Base-by-base conservation (phyloP, 441 rosid species). In the Arabidopsis hybrid region DNA sequence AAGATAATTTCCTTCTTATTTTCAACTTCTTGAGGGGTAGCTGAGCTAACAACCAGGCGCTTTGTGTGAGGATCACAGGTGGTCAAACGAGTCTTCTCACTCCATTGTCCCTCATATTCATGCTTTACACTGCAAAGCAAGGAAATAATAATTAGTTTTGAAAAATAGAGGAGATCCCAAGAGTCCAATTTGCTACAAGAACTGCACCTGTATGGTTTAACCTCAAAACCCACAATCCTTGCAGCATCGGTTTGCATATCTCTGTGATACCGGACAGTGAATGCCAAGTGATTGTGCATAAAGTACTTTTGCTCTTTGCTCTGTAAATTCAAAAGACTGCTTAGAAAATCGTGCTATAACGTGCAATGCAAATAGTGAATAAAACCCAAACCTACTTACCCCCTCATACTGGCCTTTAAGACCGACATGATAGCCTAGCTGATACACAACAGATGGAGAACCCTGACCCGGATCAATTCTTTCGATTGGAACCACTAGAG, bases 221-320 rank as follows among this genome's bases (percentile, higher is more conserved):
- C 92, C 81, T 88, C 90, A 66, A 88, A 88, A 72, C 92, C 92
- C 8, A 88, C 92, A 77, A 88, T 88, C 67, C 92, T 83, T 8
- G 88, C 87, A 42, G 84, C 51, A 32, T 86, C 91, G 9, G 87
- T 83, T 53, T 82, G 85, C 8, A 49, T 2, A 75, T 88, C 93
- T 71, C 78, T 83, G 73, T 88, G 93, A 65, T 79, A 88, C 82
- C 88, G 88, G 78, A 88, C 91, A 1, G 88, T 81, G 72, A 88
- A 88, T 40, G 89, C 69, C 83, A 86, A 72, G 83, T 88, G 93
- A 71, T 88, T 88, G 69, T 88, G 88, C 77, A 88, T 80, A 72
- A 88, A 88, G 73, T 73, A 80, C 76, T 85, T 88, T 61, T 88
- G 87, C 43, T 88, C 91, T 82, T 86, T 88, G 80, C 80, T 80